phyloP scores from a whole-genome alignment of 768 basidiomycete species.

The Melanogaster broomeanus region DNA sequence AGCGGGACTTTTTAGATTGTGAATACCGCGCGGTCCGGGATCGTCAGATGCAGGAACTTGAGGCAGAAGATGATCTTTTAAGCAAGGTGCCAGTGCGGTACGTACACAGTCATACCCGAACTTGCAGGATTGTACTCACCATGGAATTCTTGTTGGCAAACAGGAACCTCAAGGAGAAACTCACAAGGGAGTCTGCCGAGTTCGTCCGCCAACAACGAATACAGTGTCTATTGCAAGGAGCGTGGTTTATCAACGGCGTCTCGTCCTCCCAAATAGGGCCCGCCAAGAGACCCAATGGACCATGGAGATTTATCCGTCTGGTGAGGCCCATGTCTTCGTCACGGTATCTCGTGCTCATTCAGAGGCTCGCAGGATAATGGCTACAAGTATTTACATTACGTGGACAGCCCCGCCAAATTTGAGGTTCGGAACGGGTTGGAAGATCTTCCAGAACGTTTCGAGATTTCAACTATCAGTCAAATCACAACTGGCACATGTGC shows the following conservation, averaged over 20 bases:
- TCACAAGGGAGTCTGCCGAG: conserved; percentile 89
- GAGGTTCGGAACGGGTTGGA: conserved; percentile 79
- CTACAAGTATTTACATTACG: conserved; percentile 80
- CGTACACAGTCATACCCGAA: conserved; percentile 20
- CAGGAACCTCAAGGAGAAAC: conserved; percentile 80
- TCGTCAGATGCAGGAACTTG: conserved; percentile 88
- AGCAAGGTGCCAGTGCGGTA: conserved; percentile 86
- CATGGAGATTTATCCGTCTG: conserved; percentile 88
- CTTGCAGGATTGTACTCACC: conserved; percentile 3
- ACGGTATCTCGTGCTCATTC: neutral
- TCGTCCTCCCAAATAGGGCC: conserved; percentile 45
- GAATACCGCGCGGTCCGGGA: conserved; percentile 88
- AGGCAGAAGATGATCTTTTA: conserved; percentile 83
- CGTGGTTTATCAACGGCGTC: conserved; percentile 88
- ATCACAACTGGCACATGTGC: conserved; percentile 75
- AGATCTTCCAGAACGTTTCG: conserved; percentile 86
- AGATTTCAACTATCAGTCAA: conserved; percentile 77
- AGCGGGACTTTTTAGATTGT: conserved; percentile 75
- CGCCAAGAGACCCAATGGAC: conserved; percentile 56
- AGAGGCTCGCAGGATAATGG: conserved; percentile 62
- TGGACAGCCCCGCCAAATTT: conserved; percentile 80
- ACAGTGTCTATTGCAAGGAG: conserved; percentile 84
- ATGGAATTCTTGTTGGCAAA: neutral
- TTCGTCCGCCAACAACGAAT: conserved; percentile 89
- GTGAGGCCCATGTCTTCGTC: conserved; percentile 40